These are phyloP conservation scores for Saccharomycopsis sp. DNA, from an alignment of 805 yeast genomes.

Conservation along the genomic window DNA sequence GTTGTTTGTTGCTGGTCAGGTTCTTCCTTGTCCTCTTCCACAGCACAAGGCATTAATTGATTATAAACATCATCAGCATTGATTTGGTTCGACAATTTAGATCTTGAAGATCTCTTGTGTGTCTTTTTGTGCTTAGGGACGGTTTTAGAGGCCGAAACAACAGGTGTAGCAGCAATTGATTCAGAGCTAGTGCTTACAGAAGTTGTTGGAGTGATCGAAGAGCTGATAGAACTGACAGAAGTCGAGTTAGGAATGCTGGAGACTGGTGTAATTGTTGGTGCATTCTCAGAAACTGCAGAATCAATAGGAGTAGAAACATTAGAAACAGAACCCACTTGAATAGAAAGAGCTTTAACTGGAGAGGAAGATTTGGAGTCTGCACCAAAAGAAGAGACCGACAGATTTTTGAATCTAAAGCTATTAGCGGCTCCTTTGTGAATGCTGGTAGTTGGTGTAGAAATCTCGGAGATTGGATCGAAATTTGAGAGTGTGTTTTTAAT, in stretches of 20 bases:
- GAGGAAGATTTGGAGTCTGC: background rate
- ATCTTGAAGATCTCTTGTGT: background rate
- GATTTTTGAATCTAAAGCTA: background rate
- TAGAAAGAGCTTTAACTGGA: background rate
- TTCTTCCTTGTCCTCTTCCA: background rate
- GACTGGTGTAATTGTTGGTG: background rate
- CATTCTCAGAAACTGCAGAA: background rate
- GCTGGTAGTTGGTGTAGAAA: background rate
- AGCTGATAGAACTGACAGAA: background rate
- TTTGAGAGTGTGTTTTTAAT: slow-evolving; percentile 5
- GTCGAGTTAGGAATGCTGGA: background rate
- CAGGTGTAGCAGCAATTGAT: background rate
- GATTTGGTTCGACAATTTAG: background rate
- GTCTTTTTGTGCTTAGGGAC: background rate
- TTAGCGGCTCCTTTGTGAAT: background rate
- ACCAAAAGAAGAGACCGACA: background rate
- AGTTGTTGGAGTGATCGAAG: background rate
- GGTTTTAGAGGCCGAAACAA: background rate
- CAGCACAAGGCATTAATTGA: background rate
- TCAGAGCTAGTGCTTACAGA: background rate
- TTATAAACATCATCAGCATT: background rate
- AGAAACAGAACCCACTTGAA: background rate
- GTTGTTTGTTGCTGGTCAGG: background rate
- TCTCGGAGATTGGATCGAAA: slow-evolving; percentile 12
- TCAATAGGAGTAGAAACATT: background rate